These are phyloP conservation scores for Sparassis latifolia DNA, from an alignment of 1,284 basidiomycete species.

Conservation along the genomic window DNA sequence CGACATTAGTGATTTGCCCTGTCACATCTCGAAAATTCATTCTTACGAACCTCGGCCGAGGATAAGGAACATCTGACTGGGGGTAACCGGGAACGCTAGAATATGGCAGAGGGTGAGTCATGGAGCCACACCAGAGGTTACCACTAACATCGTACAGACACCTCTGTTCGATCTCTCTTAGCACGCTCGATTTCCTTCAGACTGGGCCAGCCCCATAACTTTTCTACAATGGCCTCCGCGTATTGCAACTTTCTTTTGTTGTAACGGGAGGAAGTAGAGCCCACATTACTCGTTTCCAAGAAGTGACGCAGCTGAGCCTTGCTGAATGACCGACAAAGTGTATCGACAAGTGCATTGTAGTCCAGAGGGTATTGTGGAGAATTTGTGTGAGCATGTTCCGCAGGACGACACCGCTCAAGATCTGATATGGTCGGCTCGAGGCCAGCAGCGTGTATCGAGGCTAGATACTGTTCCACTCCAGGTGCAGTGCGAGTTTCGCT, in stretches of 20 bases:
- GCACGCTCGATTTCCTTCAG: conserved; percentile 44
- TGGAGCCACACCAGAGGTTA: conserved; percentile 1
- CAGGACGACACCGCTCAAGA: conserved; percentile 46
- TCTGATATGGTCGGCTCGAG: conserved; percentile 45
- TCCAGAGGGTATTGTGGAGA: conserved; percentile 43
- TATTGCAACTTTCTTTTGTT: conserved; percentile 38
- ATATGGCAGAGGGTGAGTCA: background rate
- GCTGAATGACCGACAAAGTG: conserved; percentile 58
- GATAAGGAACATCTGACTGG: conserved; percentile 60
- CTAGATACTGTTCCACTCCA: conserved; percentile 30
- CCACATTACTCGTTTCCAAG: conserved; percentile 38
- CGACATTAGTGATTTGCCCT: conserved; percentile 2
- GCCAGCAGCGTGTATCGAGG: conserved; percentile 38
- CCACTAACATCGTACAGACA: conserved; percentile 41
- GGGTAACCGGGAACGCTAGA: conserved; percentile 50
- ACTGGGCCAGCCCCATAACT: conserved; percentile 62
- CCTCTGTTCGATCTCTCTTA: conserved; percentile 46
- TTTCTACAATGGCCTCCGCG: conserved; percentile 55
- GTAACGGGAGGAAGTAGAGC: conserved; percentile 23
- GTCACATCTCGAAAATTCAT: too few relatives aligned
- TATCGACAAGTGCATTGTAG: conserved; percentile 44
- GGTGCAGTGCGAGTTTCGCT: background rate
- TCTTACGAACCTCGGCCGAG: conserved; percentile 56
- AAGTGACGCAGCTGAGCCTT: conserved; percentile 53
- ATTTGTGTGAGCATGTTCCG: conserved; percentile 28